A percentile compares a stretch with the other conserved stretches of the same genome.
phyloP scores from a whole-genome alignment of 345 rosid genomes.

The Dipteronia dyeriana region DNA sequence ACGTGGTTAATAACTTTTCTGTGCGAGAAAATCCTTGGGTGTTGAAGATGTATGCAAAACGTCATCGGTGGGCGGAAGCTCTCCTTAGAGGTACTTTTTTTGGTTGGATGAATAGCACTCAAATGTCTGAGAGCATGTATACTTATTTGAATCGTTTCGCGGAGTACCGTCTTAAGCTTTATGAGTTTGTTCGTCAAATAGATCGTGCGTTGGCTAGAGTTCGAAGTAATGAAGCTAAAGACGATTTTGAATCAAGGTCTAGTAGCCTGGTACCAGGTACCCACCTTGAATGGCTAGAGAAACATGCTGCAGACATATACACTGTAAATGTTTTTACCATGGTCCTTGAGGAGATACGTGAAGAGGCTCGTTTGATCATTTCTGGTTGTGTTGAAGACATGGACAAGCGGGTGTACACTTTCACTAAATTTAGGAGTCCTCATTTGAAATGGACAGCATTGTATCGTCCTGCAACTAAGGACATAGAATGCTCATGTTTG shows the following conservation, averaged over 20 bases:
- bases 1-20: not conserved
- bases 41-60: not conserved
- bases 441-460: constrained; percentile 5
- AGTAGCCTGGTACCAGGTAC: not conserved
- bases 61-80: not conserved
- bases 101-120: not conserved
- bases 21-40: not conserved
- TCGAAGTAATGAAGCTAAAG: constrained; percentile 4
- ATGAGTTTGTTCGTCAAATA: not conserved
- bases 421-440: constrained; percentile 3
- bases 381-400: not conserved
- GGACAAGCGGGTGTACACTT: not conserved
- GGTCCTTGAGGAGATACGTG: not conserved
- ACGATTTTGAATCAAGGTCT: not conserved
- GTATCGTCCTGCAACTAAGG: not conserved
- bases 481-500: constrained; percentile 5
- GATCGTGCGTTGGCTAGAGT: constrained; percentile 1
- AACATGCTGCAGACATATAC: not conserved
- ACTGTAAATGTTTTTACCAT: not conserved
- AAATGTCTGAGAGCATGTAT: not conserved
- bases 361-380: not conserved
- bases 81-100: not conserved
- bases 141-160: not conserved
- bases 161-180: not conserved
- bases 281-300: not conserved